Evolutionary conservation across 495 filamentous ascomycete genomes (phyloP), one percentile per base, ranked within the genome.

Genomic region (Xylaria flabelliformis): DNA sequence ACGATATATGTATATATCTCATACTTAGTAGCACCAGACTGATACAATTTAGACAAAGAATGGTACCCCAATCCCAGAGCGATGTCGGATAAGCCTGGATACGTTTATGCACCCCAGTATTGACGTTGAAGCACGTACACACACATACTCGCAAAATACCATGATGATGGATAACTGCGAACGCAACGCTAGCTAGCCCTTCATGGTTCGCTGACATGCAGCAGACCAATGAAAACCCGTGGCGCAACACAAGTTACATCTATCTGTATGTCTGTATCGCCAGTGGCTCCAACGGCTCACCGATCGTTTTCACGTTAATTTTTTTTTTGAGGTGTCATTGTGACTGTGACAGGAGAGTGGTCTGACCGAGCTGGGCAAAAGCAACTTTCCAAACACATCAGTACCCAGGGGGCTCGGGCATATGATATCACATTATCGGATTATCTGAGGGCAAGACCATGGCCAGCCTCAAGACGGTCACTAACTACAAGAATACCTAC

Each of bases 91-190:
- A 44, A 64, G 39, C 42, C 42, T 21, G 39, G 21, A 64, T 64
- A 44, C 32, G 50, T n/a, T 62, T 67, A 67, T 56, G 50, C 32
- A 67, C 65, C 65, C 65, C 65, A 56, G 50, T 21, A 51, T 56
- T 42, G 50, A 67, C 61, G 61, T 64, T 21, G 39, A 51, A 34
- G 44, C 63, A 41, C 42, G 19, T 4, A 19, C 17, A 65, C 63
- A 50, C 44, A 65, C 48, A 67, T 55, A 56, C 65, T 56, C 19
- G 50, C 15, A 32, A 55, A 50, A 56, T 67, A 56, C 48, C 65
- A 56, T 56, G 65, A 67, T 67, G 48, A 56, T 55, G 65, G 65
- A 56, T 39, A 67, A 29, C 64, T 65, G 42, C 63, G 63, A 65
- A 36, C 63, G 63, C 1, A 15, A 34, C 42, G 44, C 42, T 50